These are phyloP conservation scores for Toxoplasma gondii DNA, from an alignment of 169 alveolate genomes.

Conservation along the genomic window DNA sequence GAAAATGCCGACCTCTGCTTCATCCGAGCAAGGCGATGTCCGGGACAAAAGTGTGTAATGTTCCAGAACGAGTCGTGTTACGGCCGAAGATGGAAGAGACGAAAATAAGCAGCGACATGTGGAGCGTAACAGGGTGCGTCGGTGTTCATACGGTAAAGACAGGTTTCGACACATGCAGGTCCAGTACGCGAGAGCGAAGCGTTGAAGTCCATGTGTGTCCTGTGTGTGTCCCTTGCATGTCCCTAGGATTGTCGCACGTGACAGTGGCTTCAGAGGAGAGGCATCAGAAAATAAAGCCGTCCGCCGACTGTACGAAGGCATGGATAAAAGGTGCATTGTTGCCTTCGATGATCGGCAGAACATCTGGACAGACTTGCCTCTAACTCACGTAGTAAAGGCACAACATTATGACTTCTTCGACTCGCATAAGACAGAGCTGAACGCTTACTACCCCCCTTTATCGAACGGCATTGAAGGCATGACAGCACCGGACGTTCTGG, in stretches of 20 bases:
- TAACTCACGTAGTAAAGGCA: slow-evolving; percentile 89
- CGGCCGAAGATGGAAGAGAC: no score
- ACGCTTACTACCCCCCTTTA: slow-evolving; percentile 72
- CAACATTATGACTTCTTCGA: slow-evolving; percentile 91
- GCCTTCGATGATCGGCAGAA: slow-evolving; percentile 92
- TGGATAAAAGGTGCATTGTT: slow-evolving; percentile 85
- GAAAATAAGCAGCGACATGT: no score
- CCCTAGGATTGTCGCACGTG: slow-evolving; percentile 62
- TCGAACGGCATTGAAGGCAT: background rate
- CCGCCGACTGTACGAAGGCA: slow-evolving; percentile 80
- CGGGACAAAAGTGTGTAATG: no score
- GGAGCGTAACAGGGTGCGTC: no score
- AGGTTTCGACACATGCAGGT: no score
- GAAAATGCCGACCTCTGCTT: no score
- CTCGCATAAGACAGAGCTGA: slow-evolving; percentile 69
- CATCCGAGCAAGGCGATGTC: no score
- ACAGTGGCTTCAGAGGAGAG: slow-evolving; percentile 56
- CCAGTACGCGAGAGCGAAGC: no score
- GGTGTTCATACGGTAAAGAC: no score
- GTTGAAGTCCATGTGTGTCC: no score
- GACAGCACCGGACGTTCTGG: background rate
- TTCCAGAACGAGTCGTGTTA: no score
- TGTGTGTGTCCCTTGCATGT: background rate
- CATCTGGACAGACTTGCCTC: slow-evolving; percentile 90
- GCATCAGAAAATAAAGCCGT: slow-evolving; percentile 60